Percentiles rank a stretch among this genome's conserved stretches.
Evolutionary conservation across 2,329 filamentous ascomycete genomes (phyloP).

Genomic region (Lasiodiplodia theobromae): DNA sequence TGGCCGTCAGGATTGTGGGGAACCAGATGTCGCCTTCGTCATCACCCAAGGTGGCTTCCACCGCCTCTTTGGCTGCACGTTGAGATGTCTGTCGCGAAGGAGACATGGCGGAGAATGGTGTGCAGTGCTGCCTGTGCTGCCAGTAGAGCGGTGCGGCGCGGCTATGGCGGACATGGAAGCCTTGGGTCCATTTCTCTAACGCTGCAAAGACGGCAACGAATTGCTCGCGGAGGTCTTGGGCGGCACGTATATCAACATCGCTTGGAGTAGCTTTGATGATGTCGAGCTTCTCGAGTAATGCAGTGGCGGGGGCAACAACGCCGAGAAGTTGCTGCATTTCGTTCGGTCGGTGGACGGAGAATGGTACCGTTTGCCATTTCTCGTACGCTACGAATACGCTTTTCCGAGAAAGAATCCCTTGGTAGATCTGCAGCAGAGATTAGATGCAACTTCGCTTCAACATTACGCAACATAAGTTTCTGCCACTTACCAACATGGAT

Average conservation of each 20-base stretch:
- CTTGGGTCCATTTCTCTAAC: not conserved
- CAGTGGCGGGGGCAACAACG: not conserved
- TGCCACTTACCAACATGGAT: not conserved
- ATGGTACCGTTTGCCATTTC: not conserved
- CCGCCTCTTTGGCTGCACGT: not conserved
- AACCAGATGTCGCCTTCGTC: not conserved
- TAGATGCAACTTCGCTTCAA: not conserved
- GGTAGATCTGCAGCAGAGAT: not conserved
- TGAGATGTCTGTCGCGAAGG: not conserved
- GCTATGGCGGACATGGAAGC: not conserved
- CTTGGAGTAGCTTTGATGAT: not conserved
- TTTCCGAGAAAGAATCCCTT: not conserved
- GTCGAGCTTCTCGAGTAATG: not conserved
- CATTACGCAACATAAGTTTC: not conserved
- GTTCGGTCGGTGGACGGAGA: not conserved
- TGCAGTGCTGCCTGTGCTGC: not conserved
- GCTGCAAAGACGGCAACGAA: not conserved
- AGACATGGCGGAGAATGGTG: not conserved
- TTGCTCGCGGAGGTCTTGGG: not conserved
- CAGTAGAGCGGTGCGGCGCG: not conserved
- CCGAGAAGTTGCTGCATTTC: not conserved
- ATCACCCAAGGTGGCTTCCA: not conserved
- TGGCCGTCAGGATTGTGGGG: not conserved
- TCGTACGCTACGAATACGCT: not conserved
- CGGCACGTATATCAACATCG: not conserved